Base-by-base conservation (phyloP, 169 alveolate genomes). In the Theileria luwenshuni region DNA sequence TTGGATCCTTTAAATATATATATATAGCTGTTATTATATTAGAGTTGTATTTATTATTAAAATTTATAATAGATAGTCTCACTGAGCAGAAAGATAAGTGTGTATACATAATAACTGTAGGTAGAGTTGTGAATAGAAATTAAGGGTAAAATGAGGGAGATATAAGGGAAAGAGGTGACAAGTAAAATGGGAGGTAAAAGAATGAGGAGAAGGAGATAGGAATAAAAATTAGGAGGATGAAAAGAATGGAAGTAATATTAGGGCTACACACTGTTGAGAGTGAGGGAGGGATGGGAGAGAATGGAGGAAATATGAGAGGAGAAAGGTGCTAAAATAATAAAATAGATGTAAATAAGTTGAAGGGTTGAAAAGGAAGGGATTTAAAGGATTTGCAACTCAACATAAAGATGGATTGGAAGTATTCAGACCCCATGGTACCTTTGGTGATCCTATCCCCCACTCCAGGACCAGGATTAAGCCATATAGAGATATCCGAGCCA, bases 351-450 rank as follows among this genome's bases (percentile, higher is more conserved):
- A n/a, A n/a, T n/a, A n/a, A n/a, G n/a, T n/a, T n/a, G n/a, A n/a
- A n/a, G n/a, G n/a, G n/a, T n/a, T n/a, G n/a, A n/a, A n/a, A n/a
- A n/a, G n/a, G n/a, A n/a, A n/a, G n/a, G n/a, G n/a, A n/a, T n/a
- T n/a, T n/a, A n/a, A n/a, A n/a, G n/a, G n/a, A n/a, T n/a, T n/a
- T n/a, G n/a, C n/a, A n/a, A n/a, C n/a, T n/a, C n/a, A n/a, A n/a
- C n/a, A n/a, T n/a, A n/a, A n/a, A n/a, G n/a, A n/a, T n/a, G n/a
- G n/a, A n/a, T n/a, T n/a, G n/a, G n/a, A n/a, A n/a, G n/a, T n/a
- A 56, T 56, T 56, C 30, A n/a, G 65, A 56, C 65, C 65, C 65
- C 65, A 56, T 56, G 45, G 65, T 56, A 38, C 32, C 65, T 56
- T 25, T n/a, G 38, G 15, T 27, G 32, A n/a, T 13, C 19, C 65